Evolutionary conservation across 805 yeast genomes (phyloP).

Genomic region (Ogataea salicorniae): DNA sequence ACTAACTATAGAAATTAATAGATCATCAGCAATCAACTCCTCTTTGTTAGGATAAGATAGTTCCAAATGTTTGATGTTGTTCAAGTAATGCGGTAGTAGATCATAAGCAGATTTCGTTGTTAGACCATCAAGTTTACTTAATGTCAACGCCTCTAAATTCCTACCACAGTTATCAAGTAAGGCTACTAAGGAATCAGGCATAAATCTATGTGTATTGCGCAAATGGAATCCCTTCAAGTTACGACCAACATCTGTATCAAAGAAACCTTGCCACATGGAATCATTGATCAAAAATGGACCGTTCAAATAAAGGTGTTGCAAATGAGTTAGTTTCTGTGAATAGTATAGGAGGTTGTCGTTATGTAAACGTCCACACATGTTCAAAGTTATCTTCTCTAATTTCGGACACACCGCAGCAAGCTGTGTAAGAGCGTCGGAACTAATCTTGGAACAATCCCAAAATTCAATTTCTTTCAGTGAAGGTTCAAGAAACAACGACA

Average conservation of each 20-base stretch:
- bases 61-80: constrained; percentile 51
- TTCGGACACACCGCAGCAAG: constrained; percentile 79
- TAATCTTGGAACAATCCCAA: constrained; percentile 89
- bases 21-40: constrained; percentile 62
- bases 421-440: constrained; percentile 56
- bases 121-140: constrained; percentile 72
- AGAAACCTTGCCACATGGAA: constrained; percentile 70
- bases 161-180: constrained; percentile 59
- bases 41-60: constrained; percentile 65
- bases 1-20: constrained; percentile 54
- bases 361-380: constrained; percentile 91
- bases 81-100: constrained; percentile 58
- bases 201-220: constrained; percentile 79
- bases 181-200: constrained; percentile 56
- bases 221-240: constrained; percentile 57
- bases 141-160: constrained; percentile 48
- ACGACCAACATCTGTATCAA: constrained; percentile 47
- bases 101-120: constrained; percentile 52
- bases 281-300: constrained; percentile 88
- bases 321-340: constrained; percentile 49
- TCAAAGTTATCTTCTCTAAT: constrained; percentile 56
- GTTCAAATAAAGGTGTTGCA: constrained; percentile 60
- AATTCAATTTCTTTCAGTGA: constrained; percentile 55
- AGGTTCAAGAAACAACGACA: constrained; percentile 67
- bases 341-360: constrained; percentile 67